Evolutionary conservation across 768 basidiomycete species (phyloP).

Genomic region (Phylloporus rhodoxanthus): DNA sequence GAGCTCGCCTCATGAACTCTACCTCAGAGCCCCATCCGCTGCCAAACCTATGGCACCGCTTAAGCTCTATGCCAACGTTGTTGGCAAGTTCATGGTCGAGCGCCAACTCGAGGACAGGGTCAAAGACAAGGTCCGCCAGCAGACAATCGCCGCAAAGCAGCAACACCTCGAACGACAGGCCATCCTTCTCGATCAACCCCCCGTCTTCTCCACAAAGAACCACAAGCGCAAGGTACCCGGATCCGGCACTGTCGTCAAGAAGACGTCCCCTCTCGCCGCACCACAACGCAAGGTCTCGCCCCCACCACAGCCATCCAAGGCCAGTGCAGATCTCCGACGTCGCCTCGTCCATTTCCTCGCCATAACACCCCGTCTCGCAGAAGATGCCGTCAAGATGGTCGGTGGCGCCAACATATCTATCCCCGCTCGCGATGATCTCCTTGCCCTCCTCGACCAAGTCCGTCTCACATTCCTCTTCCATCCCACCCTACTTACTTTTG

Average conservation of each 20-base stretch:
- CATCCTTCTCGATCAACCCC: slow-evolving; percentile 38
- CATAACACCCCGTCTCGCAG: slow-evolving; percentile 41
- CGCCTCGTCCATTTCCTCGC: slow-evolving; percentile 49
- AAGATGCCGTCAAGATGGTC: slow-evolving; percentile 38
- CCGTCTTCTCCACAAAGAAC: slow-evolving; percentile 33
- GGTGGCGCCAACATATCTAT: slow-evolving; percentile 36
- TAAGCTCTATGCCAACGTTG: slow-evolving; percentile 67
- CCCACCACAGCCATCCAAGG: slow-evolving; percentile 17
- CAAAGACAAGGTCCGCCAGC: slow-evolving; percentile 43
- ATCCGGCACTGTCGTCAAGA: slow-evolving; percentile 25
- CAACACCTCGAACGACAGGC: slow-evolving; percentile 46
- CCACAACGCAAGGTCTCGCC: slow-evolving; percentile 30
- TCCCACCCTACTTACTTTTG: background rate
- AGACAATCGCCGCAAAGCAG: slow-evolving; percentile 40
- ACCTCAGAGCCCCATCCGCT: slow-evolving; percentile 55
- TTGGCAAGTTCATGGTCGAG: slow-evolving; percentile 66
- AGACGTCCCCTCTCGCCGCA: slow-evolving; percentile 21
- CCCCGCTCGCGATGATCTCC: slow-evolving; percentile 37
- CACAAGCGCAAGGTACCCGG: slow-evolving; percentile 37
- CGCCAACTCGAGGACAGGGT: slow-evolving; percentile 48
- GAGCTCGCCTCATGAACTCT: slow-evolving; percentile 61
- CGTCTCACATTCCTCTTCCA: slow-evolving; percentile 1
- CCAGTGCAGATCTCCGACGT: slow-evolving; percentile 23
- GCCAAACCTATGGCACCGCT: slow-evolving; percentile 58
- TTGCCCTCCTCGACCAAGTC: slow-evolving; percentile 48